These are phyloP conservation scores for Coprinopsis sp. DNA, from an alignment of 768 basidiomycete species.

Conservation along the genomic window DNA sequence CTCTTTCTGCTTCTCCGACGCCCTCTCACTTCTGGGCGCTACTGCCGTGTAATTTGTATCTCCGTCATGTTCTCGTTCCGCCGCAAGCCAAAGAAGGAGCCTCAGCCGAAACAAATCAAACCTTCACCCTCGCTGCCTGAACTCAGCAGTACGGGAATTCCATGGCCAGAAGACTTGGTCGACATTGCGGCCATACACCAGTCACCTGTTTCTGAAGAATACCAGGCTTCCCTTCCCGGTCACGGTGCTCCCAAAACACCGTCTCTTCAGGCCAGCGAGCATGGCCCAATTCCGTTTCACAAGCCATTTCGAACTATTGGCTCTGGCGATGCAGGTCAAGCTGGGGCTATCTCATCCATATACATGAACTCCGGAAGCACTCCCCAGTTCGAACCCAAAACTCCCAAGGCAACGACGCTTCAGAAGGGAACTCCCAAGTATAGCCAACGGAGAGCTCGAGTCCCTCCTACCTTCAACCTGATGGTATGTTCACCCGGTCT, in stretches of 20 bases:
- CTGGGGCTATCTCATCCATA: constrained; percentile 58
- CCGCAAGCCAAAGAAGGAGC: constrained; percentile 57
- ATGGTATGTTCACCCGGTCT: constrained; percentile 49
- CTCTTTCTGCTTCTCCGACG: constrained; percentile 9
- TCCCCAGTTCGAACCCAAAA: constrained; percentile 52
- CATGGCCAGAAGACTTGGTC: constrained; percentile 82
- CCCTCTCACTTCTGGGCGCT: not conserved
- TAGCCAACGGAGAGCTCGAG: constrained; percentile 59
- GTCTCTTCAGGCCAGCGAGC: constrained; percentile 53
- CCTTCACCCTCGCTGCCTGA: constrained; percentile 81
- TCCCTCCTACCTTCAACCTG: constrained; percentile 78
- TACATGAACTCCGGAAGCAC: constrained; percentile 66
- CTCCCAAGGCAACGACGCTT: constrained; percentile 35
- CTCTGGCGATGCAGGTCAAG: constrained; percentile 42
- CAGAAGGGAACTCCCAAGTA: constrained; percentile 46
- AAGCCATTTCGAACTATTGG: constrained; percentile 57
- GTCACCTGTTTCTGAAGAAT: constrained; percentile 28
- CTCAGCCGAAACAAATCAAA: constrained; percentile 47
- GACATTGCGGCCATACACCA: constrained; percentile 64
- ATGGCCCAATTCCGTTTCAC: constrained; percentile 68
- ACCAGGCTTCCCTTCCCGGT: no score
- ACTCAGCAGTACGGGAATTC: constrained; percentile 67
- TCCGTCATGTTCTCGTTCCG: constrained; percentile 68
- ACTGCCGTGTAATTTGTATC: constrained; percentile 9
- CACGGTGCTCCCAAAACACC: constrained; percentile 71